Conservation (phyloP, 2,329 filamentous ascomycete species). For the Sclerotinia spermophila region DNA sequence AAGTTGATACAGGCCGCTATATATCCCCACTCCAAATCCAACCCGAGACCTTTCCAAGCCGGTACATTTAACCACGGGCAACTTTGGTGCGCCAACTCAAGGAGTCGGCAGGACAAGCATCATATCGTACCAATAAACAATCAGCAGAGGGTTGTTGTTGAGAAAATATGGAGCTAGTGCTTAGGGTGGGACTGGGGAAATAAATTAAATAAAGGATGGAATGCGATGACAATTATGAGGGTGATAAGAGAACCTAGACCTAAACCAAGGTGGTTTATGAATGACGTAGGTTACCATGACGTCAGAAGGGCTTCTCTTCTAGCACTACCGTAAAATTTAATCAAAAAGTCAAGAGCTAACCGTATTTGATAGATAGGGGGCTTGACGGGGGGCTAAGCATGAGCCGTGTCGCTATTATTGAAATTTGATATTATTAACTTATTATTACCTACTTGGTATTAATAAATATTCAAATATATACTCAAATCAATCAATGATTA, state of each 20-base stretch:
- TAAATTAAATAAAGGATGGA: not conserved
- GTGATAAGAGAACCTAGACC: not conserved
- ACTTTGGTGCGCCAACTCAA: not conserved
- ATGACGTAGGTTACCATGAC: not conserved
- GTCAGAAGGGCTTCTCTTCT: not conserved
- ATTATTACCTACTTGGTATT: not conserved
- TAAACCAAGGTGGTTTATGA: not conserved
- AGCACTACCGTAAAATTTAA: not conserved
- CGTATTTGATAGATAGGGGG: not conserved
- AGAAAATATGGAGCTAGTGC: not conserved
- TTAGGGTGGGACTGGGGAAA: not conserved
- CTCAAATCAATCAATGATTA: too few relatives aligned
- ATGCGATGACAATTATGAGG: not conserved
- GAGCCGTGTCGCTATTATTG: not conserved
- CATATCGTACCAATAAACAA: not conserved
- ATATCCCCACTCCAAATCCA: not conserved
- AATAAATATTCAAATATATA: too few relatives aligned
- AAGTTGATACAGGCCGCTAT: not conserved
- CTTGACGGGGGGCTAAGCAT: not conserved
- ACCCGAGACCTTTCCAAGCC: not conserved
- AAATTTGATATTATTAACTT: not conserved
- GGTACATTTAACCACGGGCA: not conserved
- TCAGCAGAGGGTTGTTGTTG: not conserved
- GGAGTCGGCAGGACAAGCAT: not conserved
- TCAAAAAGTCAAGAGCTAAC: not conserved